Evolutionary conservation across 2,329 filamentous ascomycete genomes (phyloP), one percentile per base, ranked within the genome.

Genomic region (Epichloe sp.): DNA sequence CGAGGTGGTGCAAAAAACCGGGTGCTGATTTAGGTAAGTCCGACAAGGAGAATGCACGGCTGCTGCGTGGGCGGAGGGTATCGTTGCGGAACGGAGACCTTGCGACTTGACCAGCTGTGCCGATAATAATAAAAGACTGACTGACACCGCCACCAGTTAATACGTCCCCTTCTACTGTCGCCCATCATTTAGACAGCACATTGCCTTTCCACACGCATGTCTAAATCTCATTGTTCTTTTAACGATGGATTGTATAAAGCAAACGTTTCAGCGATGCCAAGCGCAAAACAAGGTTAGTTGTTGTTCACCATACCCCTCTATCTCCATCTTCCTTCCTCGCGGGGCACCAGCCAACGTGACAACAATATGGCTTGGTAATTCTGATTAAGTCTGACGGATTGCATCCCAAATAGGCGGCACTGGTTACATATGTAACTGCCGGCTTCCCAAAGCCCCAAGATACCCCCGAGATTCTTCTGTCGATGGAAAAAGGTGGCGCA

Each of bases 371-470:
- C 31, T 23, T 10, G 31, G 31, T 10, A 19, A 46, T 46, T 54
- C 38, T 17, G 36, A 41, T 34, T 15, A n/a, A 34, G 1, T 38
- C 36, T 50, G 43, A 50, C 48, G 14, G 4, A 21, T 23, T 21
- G 14, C 21, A 47, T 40, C 45, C 35, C 11, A 23, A 62, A 57
- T 66, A 93, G 79, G 75, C 87, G 58, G 91, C 93, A 48, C 78
- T 98, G 55, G 88, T 98, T 57, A 90, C 90, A 31, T 98, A 98
- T 76, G 88, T 96, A 64, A 98, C 93, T 26, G 90, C 91, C 53
- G 93, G 93, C 51, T 98, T 83, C 65, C 93, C 93, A 15, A 86
- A 80, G 37, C 76, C 84, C n/a, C 80, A 86, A 60, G 83, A 87
- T 62, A 94, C 89, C 1, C 82, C 88, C 47, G 82, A 88, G 65